Evolutionary conservation across 805 yeast genomes (phyloP), one percentile per base, ranked within the genome.

Genomic region (Priceomyces haplophilus): DNA sequence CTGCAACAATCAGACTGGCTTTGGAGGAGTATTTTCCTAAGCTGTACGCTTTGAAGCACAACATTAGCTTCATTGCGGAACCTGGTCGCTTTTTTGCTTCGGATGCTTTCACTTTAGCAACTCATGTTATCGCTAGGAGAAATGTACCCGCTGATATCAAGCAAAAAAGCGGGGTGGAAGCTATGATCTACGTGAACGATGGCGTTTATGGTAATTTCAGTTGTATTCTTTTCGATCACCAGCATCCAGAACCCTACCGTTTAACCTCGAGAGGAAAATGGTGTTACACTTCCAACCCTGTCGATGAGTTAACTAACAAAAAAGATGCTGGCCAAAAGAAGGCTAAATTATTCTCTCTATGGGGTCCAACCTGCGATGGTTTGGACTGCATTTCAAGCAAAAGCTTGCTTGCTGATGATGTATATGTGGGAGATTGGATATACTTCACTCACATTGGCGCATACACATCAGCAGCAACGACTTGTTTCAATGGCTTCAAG

Each of bases 281-380:
- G 24, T 21, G 11, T 30, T 15, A 13, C 7, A 11, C 13, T 6
- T 5, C 15, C n/a, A 12, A 27, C 31, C 15, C n/a, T n/a, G 10
- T 5, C n/a, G 31, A 10, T 27, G n/a, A 10, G 8, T 5, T 27
- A 11, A 10, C 8, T n/a, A 12, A 10, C n/a, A 10, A 10, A 27
- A 15, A 15, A 12, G n/a, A 10, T 10, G 31, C 31, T 12, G 49
- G 46, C 21, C 21, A 38, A 24, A 45, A 43, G 30, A 47, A 47
- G 46, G 59, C 62, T 33, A 55, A 62, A 49, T 62, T 61, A 34
- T 83, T 77, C 41, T 86, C 96, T 3, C 75, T 93, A 46, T 91
- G 99, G 99, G 99, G 99, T 4, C 99, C 98, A 35, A 91, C 98
- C 15, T 91, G 99, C 68, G 99, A 91, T 65, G 97, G 97, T 3